Percentiles rank a stretch among this genome's conserved stretches.
phyloP scores from a whole-genome alignment of 768 basidiomycete species.

The Butyriboletus loyo region DNA sequence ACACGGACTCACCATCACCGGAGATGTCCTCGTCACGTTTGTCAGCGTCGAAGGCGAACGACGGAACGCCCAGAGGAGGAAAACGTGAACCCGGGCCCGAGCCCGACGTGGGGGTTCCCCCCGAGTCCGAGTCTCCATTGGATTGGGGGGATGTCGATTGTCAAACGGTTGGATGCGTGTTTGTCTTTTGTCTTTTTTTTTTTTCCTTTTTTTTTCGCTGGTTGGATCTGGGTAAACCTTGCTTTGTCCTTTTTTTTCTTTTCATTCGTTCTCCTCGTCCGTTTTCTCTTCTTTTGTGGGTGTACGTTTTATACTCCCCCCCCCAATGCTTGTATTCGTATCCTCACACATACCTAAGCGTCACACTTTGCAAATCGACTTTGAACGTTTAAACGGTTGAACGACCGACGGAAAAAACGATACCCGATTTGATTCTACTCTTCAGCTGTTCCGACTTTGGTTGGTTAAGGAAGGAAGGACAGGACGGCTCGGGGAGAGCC shows the following conservation, averaged over 20 bases:
- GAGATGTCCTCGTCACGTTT: constrained; percentile 32
- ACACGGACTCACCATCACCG: constrained; percentile 31
- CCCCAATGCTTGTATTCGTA: not conserved
- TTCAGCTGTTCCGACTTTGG: too few relatives aligned
- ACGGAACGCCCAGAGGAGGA: constrained; percentile 26
- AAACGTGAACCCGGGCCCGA: not conserved
- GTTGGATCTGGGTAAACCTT: too few relatives aligned
- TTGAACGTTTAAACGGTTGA: too few relatives aligned
- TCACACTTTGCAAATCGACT: not conserved
- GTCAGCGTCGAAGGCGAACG: constrained; percentile 34
- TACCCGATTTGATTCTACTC: too few relatives aligned
- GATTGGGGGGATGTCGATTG: too few relatives aligned
- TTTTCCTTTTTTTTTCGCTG: not conserved
- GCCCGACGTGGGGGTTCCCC: too few relatives aligned
- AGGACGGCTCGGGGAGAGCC: too few relatives aligned
- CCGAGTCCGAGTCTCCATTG: too few relatives aligned
- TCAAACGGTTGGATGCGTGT: too few relatives aligned
- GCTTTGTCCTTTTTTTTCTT: not conserved
- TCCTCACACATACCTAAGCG: not conserved
- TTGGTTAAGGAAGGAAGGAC: too few relatives aligned
- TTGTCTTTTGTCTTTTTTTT: not conserved
- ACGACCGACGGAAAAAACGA: too few relatives aligned
- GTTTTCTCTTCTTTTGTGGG: not conserved
- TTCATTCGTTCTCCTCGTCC: too few relatives aligned
- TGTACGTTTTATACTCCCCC: not conserved